phyloP scores from a whole-genome alignment of 352 stramenopile species.

The Peronospora destructor region DNA sequence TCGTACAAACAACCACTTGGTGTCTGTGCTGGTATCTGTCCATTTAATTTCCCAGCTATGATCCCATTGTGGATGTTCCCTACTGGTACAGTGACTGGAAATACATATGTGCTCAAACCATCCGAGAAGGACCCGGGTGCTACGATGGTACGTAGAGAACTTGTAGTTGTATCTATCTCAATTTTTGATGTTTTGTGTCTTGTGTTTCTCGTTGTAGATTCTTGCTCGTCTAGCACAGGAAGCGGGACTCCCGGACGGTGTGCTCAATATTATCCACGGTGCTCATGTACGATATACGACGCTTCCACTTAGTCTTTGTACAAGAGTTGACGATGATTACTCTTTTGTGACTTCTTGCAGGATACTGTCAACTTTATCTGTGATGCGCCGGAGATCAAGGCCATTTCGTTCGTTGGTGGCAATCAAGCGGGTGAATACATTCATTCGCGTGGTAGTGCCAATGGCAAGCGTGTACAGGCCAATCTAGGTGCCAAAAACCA shows the following conservation, averaged over 20 bases:
- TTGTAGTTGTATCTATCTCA: background rate
- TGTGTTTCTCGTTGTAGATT: constrained; percentile 37
- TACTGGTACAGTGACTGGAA: constrained; percentile 86
- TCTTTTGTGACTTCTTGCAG: constrained; percentile 20
- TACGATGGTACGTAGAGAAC: constrained; percentile 46
- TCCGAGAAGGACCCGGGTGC: constrained; percentile 89
- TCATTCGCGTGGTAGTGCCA: constrained; percentile 73
- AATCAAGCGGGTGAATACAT: constrained; percentile 94
- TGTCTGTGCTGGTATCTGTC: constrained; percentile 89
- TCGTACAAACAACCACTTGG: constrained; percentile 94
- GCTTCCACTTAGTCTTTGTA: background rate
- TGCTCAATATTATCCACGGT: constrained; percentile 93
- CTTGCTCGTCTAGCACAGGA: constrained; percentile 89
- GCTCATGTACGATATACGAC: constrained; percentile 40
- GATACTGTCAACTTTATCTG: constrained; percentile 94
- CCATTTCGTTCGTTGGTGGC: constrained; percentile 95
- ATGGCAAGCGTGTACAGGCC: constrained; percentile 92
- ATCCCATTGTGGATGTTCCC: constrained; percentile 93
- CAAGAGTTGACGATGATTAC: background rate
- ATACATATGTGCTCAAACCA: constrained; percentile 96
- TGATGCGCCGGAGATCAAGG: constrained; percentile 89
- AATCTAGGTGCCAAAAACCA: constrained; percentile 99
- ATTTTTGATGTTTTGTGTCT: constrained; percentile 4
- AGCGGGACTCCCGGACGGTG: constrained; percentile 89
- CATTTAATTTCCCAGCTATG: constrained; percentile 97